Evolutionary conservation across 495 filamentous ascomycete species (phyloP), one percentile per base, ranked within the genome.

Genomic region (Lophiostoma macrostomum): DNA sequence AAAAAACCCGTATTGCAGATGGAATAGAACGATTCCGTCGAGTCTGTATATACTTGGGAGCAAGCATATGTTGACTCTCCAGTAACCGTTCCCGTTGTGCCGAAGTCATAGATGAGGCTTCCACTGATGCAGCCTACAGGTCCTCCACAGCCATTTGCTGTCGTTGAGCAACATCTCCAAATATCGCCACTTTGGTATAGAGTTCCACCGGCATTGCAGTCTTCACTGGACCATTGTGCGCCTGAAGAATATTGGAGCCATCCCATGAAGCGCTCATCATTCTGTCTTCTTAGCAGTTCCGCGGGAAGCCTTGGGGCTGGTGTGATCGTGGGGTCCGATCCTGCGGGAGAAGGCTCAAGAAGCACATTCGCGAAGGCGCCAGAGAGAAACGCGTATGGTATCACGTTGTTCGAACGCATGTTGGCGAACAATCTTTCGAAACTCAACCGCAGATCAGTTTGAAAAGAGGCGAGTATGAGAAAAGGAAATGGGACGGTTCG

Each of bases 1-100:
- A 49, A 16, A 39, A 49, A 56, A 12, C 43, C 53, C 3, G 34
- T 56, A 16, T 56, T 56, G 44, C 53, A 56, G 0, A 56, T 23
- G 2, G 53, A 49, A 36, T 41, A 56, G 10, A 36, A 49, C n/a
- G n/a, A 20, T 35, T 56, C 43, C 36, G 23, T 29, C 5, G 39
- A 16, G 19, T 43, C 50, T 6, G 53, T 56, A 19, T 31, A 56
- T n/a, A 56, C 22, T 8, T 27, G 8, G 19, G 43, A 41, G 25
- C 50, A 54, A 18, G 29, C 50, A 31, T 28, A 38, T 2, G 50
- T 54, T 2, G 8, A n/a, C 6, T 20, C 30, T 1, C 5, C 6
- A 22, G 24, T 35, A 7, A 23, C 6, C 30, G 43, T 34, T 16
- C 32, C 36, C 18, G 53, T 49, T 10, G 53, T n/a, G n/a, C n/a